A percentile compares a stretch with the other conserved stretches of the same genome.
These are phyloP conservation scores for Rhizopogon vulgaris DNA, from an alignment of 768 basidiomycete genomes.

Conservation along the genomic window DNA sequence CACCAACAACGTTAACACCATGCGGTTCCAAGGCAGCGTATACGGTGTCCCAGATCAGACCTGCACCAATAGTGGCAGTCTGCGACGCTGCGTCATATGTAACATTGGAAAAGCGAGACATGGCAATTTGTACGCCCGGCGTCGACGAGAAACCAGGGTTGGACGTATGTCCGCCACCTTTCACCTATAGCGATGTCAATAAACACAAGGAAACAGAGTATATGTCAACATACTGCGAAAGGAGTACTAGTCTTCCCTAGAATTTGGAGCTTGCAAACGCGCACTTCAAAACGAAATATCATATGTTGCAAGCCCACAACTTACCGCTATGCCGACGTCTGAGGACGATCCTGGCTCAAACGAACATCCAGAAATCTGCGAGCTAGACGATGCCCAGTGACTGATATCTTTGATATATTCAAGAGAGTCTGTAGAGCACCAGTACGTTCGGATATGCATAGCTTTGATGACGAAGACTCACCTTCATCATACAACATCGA, in stretches of 20 bases:
- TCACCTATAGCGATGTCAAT: slow-evolving; percentile 32
- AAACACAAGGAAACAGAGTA: slow-evolving; percentile 17
- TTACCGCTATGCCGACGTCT: not conserved
- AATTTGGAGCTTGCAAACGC: slow-evolving; percentile 6
- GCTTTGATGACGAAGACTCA: not conserved
- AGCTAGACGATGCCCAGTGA: not conserved
- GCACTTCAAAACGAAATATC: not conserved
- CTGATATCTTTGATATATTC: not conserved
- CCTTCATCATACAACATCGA: not conserved
- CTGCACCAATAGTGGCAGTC: slow-evolving; percentile 35
- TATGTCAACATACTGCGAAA: slow-evolving; percentile 11
- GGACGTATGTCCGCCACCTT: slow-evolving; percentile 49
- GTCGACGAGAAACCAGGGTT: slow-evolving; percentile 56
- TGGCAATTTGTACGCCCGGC: slow-evolving; percentile 47
- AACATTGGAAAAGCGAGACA: slow-evolving; percentile 41
- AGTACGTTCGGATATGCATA: not conserved
- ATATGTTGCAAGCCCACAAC: not conserved
- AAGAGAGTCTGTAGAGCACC: not conserved
- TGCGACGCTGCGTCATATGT: slow-evolving; percentile 30
- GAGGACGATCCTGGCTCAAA: not conserved
- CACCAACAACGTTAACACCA: slow-evolving; percentile 50
- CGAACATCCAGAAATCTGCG: not conserved
- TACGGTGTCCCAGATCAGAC: slow-evolving; percentile 60
- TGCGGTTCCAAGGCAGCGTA: slow-evolving; percentile 41
- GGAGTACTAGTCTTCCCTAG: slow-evolving; percentile 38